These are phyloP conservation scores for Nakazawaea peltata DNA, from an alignment of 805 yeast species.

Conservation along the genomic window DNA sequence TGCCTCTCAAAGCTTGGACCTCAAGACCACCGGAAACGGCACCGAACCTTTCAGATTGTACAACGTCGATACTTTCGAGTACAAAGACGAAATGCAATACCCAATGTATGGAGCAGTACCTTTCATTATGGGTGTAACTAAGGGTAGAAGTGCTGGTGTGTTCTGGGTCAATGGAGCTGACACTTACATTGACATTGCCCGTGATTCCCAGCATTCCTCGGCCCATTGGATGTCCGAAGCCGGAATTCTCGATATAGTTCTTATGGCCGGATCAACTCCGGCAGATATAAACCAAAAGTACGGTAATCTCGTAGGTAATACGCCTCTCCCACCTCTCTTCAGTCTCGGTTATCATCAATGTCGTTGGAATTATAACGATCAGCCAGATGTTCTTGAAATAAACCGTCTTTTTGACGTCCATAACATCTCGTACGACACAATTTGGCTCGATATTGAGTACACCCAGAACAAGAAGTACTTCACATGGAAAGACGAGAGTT, in stretches of 20 bases:
- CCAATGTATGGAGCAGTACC: conserved; percentile 98
- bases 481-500: conserved; percentile 74
- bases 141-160: conserved; percentile 56
- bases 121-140: conserved; percentile 62
- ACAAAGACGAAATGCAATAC: conserved; percentile 70
- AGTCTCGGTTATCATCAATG: conserved; percentile 93
- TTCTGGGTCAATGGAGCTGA: conserved; percentile 95
- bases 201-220: conserved; percentile 18
- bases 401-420: conserved; percentile 60
- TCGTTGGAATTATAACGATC: conserved; percentile 94
- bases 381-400: conserved; percentile 74
- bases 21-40: conserved; percentile 53
- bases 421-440: conserved; percentile 78
- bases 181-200: conserved; percentile 72
- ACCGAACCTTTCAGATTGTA: conserved; percentile 77
- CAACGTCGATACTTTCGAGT: conserved; percentile 94
- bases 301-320: conserved; percentile 64
- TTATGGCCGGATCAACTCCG: conserved; percentile 53
- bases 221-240: conserved; percentile 95
- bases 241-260: conserved; percentile 72
- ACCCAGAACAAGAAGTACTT: conserved; percentile 82
- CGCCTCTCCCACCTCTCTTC: conserved; percentile 67
- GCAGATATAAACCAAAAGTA: conserved; percentile 49
- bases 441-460: conserved; percentile 95
- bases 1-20: conserved; percentile 60